Evolutionary conservation across 78 protist genomes (phyloP).

Genomic region (Speleostelium caveatum): DNA sequence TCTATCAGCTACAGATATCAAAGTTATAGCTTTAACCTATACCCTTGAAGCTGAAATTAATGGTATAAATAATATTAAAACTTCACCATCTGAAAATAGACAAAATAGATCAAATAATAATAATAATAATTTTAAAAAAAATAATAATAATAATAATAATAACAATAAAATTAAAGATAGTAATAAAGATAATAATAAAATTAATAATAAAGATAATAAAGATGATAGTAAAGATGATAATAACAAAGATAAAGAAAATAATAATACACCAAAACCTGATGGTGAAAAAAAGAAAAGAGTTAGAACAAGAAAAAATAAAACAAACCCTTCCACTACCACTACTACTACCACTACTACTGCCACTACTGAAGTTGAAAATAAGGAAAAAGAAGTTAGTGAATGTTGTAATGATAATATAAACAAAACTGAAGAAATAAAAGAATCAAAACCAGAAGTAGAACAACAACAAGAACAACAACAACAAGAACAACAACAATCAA

Average conservation of each 20-base stretch:
- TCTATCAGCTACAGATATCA: conserved; percentile 80
- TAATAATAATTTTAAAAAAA: neutral
- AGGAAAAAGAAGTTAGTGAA: neutral
- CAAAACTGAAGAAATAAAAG: neutral
- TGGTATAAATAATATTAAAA: conserved; percentile 43
- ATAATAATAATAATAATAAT: conserved; percentile 13
- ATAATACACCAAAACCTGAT: too few species aligned
- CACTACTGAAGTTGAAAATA: neutral
- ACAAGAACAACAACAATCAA: neutral
- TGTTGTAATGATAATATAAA: neutral
- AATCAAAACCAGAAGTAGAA: neutral
- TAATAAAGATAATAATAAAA: neutral
- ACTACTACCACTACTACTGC: conserved; percentile 3
- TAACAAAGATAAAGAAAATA: too few species aligned
- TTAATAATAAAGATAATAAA: neutral
- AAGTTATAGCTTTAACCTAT: conserved; percentile 86
- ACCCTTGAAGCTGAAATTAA: conserved; percentile 77
- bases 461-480: neutral
- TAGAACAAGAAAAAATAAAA: neutral
- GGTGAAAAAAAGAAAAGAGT: neutral
- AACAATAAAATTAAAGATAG: neutral
- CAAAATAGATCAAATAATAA: conserved; percentile 4
- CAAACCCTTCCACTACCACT: neutral
- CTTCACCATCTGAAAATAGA: conserved; percentile 14
- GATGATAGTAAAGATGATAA: neutral